These are phyloP conservation scores for Panaeolus papilionaceus DNA, from an alignment of 768 basidiomycete species.

Conservation along the genomic window DNA sequence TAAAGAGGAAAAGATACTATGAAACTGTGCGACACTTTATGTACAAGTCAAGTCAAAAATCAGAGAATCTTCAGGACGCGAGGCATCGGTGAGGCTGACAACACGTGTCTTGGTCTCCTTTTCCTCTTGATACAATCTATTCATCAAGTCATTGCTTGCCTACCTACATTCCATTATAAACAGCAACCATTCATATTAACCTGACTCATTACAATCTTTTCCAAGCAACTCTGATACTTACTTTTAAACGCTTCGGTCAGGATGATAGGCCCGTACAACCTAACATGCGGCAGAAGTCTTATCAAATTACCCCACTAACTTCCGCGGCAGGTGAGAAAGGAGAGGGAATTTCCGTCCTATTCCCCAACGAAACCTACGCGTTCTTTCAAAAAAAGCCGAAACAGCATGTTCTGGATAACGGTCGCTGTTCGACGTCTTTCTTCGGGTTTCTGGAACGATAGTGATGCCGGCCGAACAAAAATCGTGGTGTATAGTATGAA, in stretches of 20 bases:
- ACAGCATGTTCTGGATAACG: neutral
- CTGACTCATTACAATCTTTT: neutral
- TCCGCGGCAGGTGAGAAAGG: slow-evolving; percentile 8
- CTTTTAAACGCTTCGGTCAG: neutral
- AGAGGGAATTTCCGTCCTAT: neutral
- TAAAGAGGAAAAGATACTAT: slow-evolving; percentile 14
- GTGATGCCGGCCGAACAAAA: neutral
- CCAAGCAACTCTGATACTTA: neutral
- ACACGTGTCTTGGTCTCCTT: slow-evolving; percentile 21
- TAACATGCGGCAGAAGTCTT: slow-evolving; percentile 1
- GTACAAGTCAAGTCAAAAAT: slow-evolving; percentile 1
- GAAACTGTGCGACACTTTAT: slow-evolving; percentile 9
- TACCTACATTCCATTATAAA: neutral
- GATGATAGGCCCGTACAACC: neutral
- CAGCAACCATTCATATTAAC: neutral
- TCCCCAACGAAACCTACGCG: neutral
- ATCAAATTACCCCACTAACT: neutral
- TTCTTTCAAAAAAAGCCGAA: slow-evolving; percentile 4
- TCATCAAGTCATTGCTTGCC: neutral
- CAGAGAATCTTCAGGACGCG: slow-evolving; percentile 16
- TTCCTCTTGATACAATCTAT: neutral
- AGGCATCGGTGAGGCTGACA: slow-evolving; percentile 28
- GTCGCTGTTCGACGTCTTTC: slow-evolving; percentile 1
- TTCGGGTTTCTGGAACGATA: neutral
- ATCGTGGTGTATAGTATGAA: neutral